Evolutionary conservation across 2,329 filamentous ascomycete species (phyloP).

Genomic region (Epichloe sibirici): DNA sequence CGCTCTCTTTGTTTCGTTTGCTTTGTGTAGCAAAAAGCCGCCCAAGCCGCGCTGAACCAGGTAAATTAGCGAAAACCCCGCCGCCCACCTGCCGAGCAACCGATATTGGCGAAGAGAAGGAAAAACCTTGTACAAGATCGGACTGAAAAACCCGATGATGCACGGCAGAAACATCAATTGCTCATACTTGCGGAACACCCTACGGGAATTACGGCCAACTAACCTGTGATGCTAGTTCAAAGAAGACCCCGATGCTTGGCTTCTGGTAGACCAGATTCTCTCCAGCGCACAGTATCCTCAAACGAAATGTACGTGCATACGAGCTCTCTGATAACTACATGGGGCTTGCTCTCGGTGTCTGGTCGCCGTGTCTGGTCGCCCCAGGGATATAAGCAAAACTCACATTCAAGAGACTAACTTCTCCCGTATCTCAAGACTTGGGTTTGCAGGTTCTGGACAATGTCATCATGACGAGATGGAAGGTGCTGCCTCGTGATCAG

Average conservation of each 20-base stretch:
- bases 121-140: background rate
- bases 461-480: slow-evolving; percentile 99
- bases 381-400: background rate
- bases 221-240: slow-evolving; percentile 59
- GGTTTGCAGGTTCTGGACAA: slow-evolving; percentile 94
- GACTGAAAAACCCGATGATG: background rate
- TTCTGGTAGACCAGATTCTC: slow-evolving; percentile 93
- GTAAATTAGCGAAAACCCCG: slow-evolving; percentile 31
- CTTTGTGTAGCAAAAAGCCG: slow-evolving; percentile 73
- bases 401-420: slow-evolving; percentile 10
- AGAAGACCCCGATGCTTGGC: slow-evolving; percentile 95
- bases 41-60: slow-evolving; percentile 86
- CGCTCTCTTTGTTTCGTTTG: slow-evolving; percentile 20
- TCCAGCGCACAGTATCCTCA: slow-evolving; percentile 86
- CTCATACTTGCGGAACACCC: background rate
- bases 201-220: slow-evolving; percentile 3
- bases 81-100: background rate
- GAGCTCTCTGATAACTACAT: background rate
- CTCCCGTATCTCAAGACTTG: slow-evolving; percentile 46
- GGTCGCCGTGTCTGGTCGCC: background rate
- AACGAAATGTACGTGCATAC: slow-evolving; percentile 69
- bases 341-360: background rate
- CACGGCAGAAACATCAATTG: background rate
- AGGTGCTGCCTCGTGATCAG: slow-evolving; percentile 89
- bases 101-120: background rate